These are phyloP conservation scores for Talaromyces nanjingensis DNA, from an alignment of 495 filamentous ascomycete species.

Conservation along the genomic window DNA sequence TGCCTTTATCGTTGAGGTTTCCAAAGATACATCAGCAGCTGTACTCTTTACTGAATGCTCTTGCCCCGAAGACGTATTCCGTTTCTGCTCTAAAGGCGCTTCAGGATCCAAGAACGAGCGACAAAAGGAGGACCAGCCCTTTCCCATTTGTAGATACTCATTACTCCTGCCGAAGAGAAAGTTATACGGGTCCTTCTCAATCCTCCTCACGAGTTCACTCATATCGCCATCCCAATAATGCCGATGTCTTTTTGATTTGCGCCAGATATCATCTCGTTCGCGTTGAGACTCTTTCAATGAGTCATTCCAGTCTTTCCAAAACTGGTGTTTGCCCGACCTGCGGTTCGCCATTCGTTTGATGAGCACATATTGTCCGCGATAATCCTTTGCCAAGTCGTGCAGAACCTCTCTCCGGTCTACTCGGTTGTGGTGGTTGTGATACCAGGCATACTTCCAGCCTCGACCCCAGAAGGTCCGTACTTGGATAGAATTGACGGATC, in stretches of 20 bases:
- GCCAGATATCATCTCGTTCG: conserved; percentile 6
- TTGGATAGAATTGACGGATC: not conserved
- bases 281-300: not conserved
- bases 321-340: not conserved
- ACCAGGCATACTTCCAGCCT: not conserved
- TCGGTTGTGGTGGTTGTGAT: not conserved
- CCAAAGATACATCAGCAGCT: conserved; percentile 10
- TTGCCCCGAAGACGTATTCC: not conserved
- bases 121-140: conserved; percentile 21
- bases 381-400: not conserved
- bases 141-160: conserved; percentile 15
- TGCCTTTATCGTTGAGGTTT: not conserved
- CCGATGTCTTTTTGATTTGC: conserved; percentile 3
- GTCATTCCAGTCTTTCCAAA: not conserved
- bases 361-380: not conserved
- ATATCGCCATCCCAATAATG: conserved; percentile 5
- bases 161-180: conserved; percentile 35
- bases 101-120: conserved; percentile 18
- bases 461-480: not conserved
- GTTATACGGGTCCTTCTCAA: conserved; percentile 33
- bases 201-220: conserved; percentile 26
- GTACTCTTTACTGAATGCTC: not conserved
- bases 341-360: not conserved
- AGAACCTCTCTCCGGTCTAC: not conserved
- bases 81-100: conserved; percentile 1